Conservation (phyloP, 2,329 filamentous ascomycete species). For the Colletotrichum theobromicola region DNA sequence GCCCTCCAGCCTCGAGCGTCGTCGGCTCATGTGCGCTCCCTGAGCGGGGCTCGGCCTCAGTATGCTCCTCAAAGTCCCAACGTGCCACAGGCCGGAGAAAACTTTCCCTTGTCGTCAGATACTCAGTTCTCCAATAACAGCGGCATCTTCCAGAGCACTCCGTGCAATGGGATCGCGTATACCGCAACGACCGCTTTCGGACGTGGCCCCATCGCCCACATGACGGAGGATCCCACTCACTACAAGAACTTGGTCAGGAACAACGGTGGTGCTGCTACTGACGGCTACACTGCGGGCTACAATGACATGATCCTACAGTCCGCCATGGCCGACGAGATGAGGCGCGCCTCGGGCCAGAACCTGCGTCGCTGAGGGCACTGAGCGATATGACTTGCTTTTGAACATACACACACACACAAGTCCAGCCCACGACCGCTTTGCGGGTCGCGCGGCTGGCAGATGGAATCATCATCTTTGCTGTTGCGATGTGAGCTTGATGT, state of each 20-base stretch:
- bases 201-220: constrained; percentile 7
- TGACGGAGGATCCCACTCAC: constrained; percentile 20
- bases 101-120: constrained; percentile 28
- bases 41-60: constrained; percentile 21
- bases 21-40: neutral
- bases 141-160: constrained; percentile 56
- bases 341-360: constrained; percentile 6
- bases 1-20: constrained; percentile 1
- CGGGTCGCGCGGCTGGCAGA: neutral
- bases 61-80: constrained; percentile 15
- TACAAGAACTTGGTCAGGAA: constrained; percentile 23
- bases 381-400: neutral
- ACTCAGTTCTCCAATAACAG: constrained; percentile 53
- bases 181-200: constrained; percentile 18
- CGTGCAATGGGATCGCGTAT: constrained; percentile 29
- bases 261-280: constrained; percentile 20
- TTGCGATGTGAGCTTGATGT: constrained; percentile 3
- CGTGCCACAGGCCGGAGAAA: constrained; percentile 24
- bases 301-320: constrained; percentile 20
- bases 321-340: constrained; percentile 16
- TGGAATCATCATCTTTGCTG: constrained; percentile 9
- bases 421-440: neutral
- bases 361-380: neutral
- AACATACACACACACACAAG: neutral
- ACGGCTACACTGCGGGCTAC: constrained; percentile 23